Evolutionary conservation across 2,329 filamentous ascomycete species (phyloP).

Genomic region (Aspergillus oerlinghausenensis): DNA sequence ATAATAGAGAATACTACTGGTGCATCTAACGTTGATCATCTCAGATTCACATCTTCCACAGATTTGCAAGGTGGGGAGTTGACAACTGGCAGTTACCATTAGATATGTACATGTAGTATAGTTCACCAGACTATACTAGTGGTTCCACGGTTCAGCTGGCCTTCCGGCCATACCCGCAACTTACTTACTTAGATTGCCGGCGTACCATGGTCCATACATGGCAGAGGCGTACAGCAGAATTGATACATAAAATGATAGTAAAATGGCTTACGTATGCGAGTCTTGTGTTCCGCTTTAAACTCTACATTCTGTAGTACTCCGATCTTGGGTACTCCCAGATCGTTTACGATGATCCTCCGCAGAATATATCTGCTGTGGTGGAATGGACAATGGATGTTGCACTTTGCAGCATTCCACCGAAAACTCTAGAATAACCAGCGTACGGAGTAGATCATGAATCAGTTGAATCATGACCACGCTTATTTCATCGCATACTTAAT

Average conservation of each 20-base stretch:
- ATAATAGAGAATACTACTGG: neutral
- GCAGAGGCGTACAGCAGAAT: neutral
- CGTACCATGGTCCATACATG: constrained; percentile 1
- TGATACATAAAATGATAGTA: neutral
- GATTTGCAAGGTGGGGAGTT: neutral
- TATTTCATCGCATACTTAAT: neutral
- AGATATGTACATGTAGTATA: neutral
- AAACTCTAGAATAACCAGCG: neutral
- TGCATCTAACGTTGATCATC: too few relatives aligned
- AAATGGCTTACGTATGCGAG: neutral
- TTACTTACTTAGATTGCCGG: constrained; percentile 5
- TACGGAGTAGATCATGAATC: neutral
- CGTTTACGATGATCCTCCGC: neutral
- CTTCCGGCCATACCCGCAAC: constrained; percentile 13
- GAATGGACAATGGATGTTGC: neutral
- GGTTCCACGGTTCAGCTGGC: constrained; percentile 14
- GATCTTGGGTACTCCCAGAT: too few relatives aligned
- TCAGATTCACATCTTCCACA: neutral
- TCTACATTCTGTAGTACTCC: too few relatives aligned
- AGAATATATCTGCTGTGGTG: neutral
- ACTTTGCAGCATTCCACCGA: neutral
- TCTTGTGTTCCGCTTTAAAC: neutral
- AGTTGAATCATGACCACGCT: neutral
- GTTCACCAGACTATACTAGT: constrained; percentile 1
- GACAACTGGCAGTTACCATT: neutral